These are phyloP conservation scores for Pseudoturritis turrita DNA, from an alignment of 345 rosid genomes.

Conservation along the genomic window DNA sequence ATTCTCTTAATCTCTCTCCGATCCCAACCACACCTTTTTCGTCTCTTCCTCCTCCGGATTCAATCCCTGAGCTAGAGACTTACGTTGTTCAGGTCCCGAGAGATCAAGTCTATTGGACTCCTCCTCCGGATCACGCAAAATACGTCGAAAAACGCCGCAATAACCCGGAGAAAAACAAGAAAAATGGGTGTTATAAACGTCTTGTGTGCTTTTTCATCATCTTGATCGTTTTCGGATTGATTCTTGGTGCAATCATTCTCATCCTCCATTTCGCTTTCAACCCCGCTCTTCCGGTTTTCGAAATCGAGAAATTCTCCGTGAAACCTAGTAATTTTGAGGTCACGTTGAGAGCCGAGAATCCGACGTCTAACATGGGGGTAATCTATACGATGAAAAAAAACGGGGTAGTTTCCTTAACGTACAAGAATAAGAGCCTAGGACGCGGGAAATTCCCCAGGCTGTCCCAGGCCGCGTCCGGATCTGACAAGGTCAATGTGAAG, in stretches of 20 bases:
- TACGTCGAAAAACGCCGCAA: slow-evolving; percentile 35
- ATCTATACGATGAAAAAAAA: slow-evolving; percentile 23
- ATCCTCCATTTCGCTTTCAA: not conserved
- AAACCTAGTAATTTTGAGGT: slow-evolving; percentile 6
- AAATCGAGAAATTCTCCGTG: slow-evolving; percentile 2
- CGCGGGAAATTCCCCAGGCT: slow-evolving; percentile 34
- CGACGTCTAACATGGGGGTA: slow-evolving; percentile 33
- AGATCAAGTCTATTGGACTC: slow-evolving; percentile 62
- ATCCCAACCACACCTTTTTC: not conserved
- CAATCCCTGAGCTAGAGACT: slow-evolving; percentile 29
- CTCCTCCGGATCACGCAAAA: slow-evolving; percentile 53
- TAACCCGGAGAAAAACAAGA: slow-evolving; percentile 18
- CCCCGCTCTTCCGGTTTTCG: slow-evolving; percentile 16
- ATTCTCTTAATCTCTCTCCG: slow-evolving; percentile 27
- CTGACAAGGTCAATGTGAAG: slow-evolving; percentile 1
- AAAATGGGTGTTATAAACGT: not conserved
- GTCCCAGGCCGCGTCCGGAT: slow-evolving; percentile 23
- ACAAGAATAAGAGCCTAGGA: slow-evolving; percentile 38
- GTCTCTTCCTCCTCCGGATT: slow-evolving; percentile 9
- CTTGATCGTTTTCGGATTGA: slow-evolving; percentile 17
- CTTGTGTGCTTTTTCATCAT: slow-evolving; percentile 22
- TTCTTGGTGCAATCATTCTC: slow-evolving; percentile 15
- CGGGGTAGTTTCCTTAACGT: slow-evolving; percentile 20
- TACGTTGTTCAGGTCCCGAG: slow-evolving; percentile 61
- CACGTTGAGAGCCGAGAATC: slow-evolving; percentile 35